Evolutionary conservation across 305 asterid genomes (phyloP).

Genomic region (Fraxinus ornus): DNA sequence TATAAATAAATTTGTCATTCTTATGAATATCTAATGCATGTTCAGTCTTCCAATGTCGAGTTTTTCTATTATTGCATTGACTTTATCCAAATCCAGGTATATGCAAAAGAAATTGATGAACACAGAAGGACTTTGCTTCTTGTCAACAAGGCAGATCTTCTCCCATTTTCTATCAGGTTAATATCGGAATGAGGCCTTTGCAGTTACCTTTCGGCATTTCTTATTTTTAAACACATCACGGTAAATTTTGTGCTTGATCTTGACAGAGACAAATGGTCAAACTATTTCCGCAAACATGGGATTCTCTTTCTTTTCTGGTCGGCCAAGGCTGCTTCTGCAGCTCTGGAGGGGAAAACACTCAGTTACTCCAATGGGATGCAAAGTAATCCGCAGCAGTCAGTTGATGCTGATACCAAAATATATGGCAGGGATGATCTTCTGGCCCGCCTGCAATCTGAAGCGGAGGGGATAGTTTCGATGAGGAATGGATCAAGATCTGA

Average conservation of each 20-base stretch:
- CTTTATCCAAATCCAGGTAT: conserved; percentile 53
- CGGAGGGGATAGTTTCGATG: conserved; percentile 71
- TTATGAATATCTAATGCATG: neutral
- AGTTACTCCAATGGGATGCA: conserved; percentile 28
- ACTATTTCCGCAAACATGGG: conserved; percentile 66
- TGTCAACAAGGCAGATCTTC: conserved; percentile 93
- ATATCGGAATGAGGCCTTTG: conserved; percentile 24
- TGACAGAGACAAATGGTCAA: conserved; percentile 80
- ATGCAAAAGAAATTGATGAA: conserved; percentile 82
- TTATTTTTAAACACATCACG: neutral
- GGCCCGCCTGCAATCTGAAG: conserved; percentile 75
- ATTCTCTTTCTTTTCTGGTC: conserved; percentile 95
- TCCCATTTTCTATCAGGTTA: conserved; percentile 76
- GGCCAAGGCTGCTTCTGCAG: conserved; percentile 93
- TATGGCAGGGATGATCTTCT: conserved; percentile 79
- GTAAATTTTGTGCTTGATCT: conserved; percentile 8
- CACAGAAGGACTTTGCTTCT: conserved; percentile 92
- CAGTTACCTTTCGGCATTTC: conserved; percentile 14
- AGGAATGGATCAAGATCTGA: conserved; percentile 39
- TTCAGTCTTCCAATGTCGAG: neutral
- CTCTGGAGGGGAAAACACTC: conserved; percentile 59
- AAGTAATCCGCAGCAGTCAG: conserved; percentile 36
- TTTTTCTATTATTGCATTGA: neutral
- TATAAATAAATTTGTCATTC: neutral
- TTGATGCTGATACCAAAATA: conserved; percentile 55